Percentiles rank a stretch among this genome's conserved stretches.
Evolutionary conservation across 176 grass and related monocot genomes (phyloP).

Genomic region (Oryza australiensis): DNA sequence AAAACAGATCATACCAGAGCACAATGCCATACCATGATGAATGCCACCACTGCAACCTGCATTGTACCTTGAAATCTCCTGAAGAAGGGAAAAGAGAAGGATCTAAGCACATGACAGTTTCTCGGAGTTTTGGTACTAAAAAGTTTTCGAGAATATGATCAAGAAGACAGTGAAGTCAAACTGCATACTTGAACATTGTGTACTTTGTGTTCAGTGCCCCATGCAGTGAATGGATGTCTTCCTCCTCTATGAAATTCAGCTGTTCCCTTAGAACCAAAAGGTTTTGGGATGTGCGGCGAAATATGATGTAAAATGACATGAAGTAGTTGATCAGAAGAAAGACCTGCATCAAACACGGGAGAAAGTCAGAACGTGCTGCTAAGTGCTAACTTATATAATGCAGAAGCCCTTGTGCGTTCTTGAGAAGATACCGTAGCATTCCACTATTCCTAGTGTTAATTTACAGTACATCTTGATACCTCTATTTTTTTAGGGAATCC

Average conservation of each 20-base stretch:
- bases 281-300: slow-evolving; percentile 69
- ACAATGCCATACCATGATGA: slow-evolving; percentile 69
- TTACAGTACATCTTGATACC: too few relatives aligned
- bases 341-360: slow-evolving; percentile 37
- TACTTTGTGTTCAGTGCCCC: slow-evolving; percentile 85
- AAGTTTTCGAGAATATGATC: neutral
- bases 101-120: neutral
- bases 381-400: too few relatives aligned
- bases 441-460: too few relatives aligned
- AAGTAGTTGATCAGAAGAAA: slow-evolving; percentile 76
- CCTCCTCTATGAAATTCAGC: slow-evolving; percentile 71
- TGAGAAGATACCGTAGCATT: too few relatives aligned
- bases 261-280: slow-evolving; percentile 73
- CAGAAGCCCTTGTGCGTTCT: too few relatives aligned
- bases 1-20: neutral
- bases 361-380: neutral
- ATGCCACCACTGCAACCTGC: slow-evolving; percentile 82
- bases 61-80: slow-evolving; percentile 97
- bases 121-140: neutral
- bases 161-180: neutral
- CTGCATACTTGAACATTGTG: slow-evolving; percentile 86
- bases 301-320: slow-evolving; percentile 80
- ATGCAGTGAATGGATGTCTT: slow-evolving; percentile 74
- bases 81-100: neutral
- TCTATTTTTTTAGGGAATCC: too few relatives aligned